These are phyloP conservation scores for Solanum neorickii DNA, from an alignment of 257 asterid species.

Conservation along the genomic window DNA sequence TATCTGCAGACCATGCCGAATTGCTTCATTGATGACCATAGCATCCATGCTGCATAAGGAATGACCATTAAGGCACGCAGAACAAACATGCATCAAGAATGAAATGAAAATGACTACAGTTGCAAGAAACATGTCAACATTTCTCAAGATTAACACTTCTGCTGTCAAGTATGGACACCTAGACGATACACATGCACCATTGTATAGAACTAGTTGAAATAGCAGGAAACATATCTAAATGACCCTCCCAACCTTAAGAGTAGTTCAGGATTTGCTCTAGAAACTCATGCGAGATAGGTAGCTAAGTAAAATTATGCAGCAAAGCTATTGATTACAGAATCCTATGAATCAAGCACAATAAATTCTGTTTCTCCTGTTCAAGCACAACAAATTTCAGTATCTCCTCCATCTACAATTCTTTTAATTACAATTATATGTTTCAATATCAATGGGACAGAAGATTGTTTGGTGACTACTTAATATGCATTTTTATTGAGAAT, in stretches of 20 bases:
- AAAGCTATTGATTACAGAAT: not conserved
- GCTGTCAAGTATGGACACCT: not conserved
- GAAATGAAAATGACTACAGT: not conserved
- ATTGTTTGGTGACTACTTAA: not conserved
- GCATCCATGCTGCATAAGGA: conserved; percentile 55
- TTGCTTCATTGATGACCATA: conserved; percentile 63
- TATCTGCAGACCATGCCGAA: conserved; percentile 48
- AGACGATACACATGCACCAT: not conserved
- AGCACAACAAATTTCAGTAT: not conserved
- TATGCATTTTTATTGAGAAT: not conserved
- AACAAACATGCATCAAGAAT: not conserved
- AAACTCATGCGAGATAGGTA: not conserved
- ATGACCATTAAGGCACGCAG: not conserved
- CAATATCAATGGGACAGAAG: not conserved
- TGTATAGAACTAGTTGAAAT: not conserved
- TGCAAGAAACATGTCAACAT: not conserved
- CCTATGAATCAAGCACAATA: not conserved
- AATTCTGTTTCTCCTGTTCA: not conserved
- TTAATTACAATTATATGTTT: not conserved
- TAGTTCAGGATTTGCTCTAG: not conserved
- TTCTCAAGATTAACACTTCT: not conserved
- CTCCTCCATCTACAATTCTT: not conserved
- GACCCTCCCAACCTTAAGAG: not conserved
- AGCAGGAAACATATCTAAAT: not conserved
- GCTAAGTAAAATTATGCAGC: not conserved